A percentile compares a stretch with the other conserved stretches of the same genome.
phyloP scores from a whole-genome alignment of 306 rosid species.

The Vigna mungo region DNA sequence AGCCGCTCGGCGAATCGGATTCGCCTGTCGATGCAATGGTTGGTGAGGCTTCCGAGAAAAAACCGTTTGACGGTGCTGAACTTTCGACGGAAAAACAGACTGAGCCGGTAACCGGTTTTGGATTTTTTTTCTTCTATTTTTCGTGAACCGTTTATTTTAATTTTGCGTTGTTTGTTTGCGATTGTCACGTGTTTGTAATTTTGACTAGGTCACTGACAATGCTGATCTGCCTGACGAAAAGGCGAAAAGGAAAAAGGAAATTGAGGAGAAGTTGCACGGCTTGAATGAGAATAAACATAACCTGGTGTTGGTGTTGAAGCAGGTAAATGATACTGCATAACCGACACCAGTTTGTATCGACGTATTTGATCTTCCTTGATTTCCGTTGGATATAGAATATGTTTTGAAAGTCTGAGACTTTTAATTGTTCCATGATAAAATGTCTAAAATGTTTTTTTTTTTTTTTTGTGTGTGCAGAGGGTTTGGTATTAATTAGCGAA shows the following conservation, averaged over 20 bases:
- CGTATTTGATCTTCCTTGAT: neutral
- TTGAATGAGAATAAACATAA: slow-evolving; percentile 84
- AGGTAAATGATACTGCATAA: slow-evolving; percentile 56
- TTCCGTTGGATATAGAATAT: neutral
- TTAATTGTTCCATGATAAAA: neutral
- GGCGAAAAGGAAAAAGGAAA: slow-evolving; percentile 75
- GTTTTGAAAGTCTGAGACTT: neutral
- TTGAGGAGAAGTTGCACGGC: slow-evolving; percentile 75
- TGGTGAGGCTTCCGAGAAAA: slow-evolving; percentile 38
- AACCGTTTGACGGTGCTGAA: slow-evolving; percentile 46
- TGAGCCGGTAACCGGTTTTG: slow-evolving; percentile 46
- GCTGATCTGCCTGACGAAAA: slow-evolving; percentile 55
- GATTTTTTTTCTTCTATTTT: neutral
- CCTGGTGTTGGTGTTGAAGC: slow-evolving; percentile 84
- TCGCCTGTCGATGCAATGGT: slow-evolving; percentile 32
- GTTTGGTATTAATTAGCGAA: neutral
- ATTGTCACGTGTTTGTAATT: slow-evolving; percentile 22
- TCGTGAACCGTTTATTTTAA: neutral
- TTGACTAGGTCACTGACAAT: slow-evolving; percentile 51
- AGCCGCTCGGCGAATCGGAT: slow-evolving; percentile 50
- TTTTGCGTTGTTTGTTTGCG: slow-evolving; percentile 16
- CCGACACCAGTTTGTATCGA: neutral
- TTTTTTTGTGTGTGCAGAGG: neutral
- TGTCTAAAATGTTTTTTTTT: too few relatives aligned
- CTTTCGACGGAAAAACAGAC: slow-evolving; percentile 38